Evolutionary conservation across 106 monocot genomes (phyloP), one percentile per base, ranked within the genome.

Genomic region (Apostasia shenzhenica): DNA sequence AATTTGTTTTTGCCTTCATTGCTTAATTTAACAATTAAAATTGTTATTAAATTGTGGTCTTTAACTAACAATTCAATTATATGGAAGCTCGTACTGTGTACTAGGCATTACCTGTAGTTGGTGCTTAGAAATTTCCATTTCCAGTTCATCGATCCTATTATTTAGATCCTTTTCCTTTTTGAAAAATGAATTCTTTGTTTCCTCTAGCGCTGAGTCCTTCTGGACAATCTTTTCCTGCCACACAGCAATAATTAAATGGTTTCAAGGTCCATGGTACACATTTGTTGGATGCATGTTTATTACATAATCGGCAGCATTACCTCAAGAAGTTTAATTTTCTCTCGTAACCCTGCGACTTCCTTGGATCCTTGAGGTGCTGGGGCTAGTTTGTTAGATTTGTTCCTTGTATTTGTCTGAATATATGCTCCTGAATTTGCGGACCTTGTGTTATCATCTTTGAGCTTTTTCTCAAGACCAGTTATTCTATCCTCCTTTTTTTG

Each of bases 401-500:
- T 84, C 45, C 44, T 79, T 72, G n/a, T 9, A 52, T 26, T 61
- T 49, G 57, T 69, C 46, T 77, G 74, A 57, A 70, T 14, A 49
- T 39, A 63, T 59, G 54, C 57, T 66, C 54, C 12, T 52, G 62
- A 63, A 10, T 55, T 55, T 73, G 56, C 13, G 42, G 57, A 40
- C 41, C 58, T 66, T 61, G 61, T 9, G 46, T 26, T 63, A 57
- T 52, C 54, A 38, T 84, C 86, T 68, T 72, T 73, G 6, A 69
- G 57, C 40, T 76, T 76, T 76, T 68, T 76, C 76, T 79, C 71
- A 26, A 69, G 40, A 55, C 11, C 41, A 8, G 45, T 65, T 13
- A 77, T 79, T 67, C 41, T 72, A 39, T 70, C 77, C 47, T 79
- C 81, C 61, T 64, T 80, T 45, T 71, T 83, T 60, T 51, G 46